phyloP scores from a whole-genome alignment of 2,329 filamentous ascomycete genomes.

The Xylariaceae sp. region DNA sequence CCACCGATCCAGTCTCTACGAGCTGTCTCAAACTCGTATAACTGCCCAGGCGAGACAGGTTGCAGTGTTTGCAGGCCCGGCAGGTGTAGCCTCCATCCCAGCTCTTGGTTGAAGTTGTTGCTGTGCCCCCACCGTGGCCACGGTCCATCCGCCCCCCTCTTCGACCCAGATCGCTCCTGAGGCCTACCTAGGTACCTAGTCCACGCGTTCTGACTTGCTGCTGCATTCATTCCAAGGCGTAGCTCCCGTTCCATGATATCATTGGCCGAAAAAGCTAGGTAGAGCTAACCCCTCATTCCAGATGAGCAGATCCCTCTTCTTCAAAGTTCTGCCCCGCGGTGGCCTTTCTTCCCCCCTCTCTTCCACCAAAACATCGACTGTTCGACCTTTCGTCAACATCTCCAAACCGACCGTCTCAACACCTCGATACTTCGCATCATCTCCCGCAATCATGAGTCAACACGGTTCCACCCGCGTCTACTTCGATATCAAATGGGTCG shows the following conservation, averaged over 20 bases:
- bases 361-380: conserved; percentile 36
- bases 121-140: background rate
- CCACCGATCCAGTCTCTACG: too few species aligned
- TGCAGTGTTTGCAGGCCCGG: too few species aligned
- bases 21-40: too few species aligned
- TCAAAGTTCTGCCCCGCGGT: conserved; percentile 23
- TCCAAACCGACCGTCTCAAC: conserved; percentile 31
- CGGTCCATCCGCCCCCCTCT: background rate
- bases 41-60: too few species aligned
- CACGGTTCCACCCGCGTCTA: conserved; percentile 15
- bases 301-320: conserved; percentile 21
- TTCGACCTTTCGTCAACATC: conserved; percentile 20
- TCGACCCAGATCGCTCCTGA: background rate
- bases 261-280: conserved; percentile 17
- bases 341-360: conserved; percentile 19
- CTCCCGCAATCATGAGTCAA: conserved; percentile 41
- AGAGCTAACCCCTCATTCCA: conserved; percentile 18
- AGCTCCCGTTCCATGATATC: conserved; percentile 18
- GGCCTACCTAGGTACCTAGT: background rate
- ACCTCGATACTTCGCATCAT: conserved; percentile 49
- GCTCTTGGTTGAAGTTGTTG: too few species aligned
- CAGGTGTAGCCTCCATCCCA: too few species aligned
- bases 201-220: background rate
- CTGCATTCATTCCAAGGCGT: conserved; percentile 8
- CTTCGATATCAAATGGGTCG: conserved; percentile 54